A percentile compares a stretch with the other conserved stretches of the same genome.
Conservation (phyloP, 352 stramenopile species). For the Plasmopara halstedii region DNA sequence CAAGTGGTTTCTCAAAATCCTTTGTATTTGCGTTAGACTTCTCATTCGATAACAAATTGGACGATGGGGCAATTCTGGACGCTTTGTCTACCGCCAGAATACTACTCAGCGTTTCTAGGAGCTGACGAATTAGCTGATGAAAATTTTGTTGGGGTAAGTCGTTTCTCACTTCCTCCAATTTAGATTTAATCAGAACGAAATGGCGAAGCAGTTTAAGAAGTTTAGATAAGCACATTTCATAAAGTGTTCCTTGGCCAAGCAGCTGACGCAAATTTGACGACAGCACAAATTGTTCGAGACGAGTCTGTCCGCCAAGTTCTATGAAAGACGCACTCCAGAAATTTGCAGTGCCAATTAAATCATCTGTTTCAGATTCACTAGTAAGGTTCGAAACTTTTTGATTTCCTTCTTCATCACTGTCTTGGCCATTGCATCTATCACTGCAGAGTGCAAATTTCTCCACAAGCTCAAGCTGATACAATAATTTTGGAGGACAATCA, state of each 20-base stretch:
- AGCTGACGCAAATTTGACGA: slow-evolving; percentile 25
- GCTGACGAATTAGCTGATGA: slow-evolving; percentile 30
- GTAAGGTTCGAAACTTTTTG: neutral
- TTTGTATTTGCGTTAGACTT: slow-evolving; percentile 1
- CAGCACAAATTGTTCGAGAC: slow-evolving; percentile 53
- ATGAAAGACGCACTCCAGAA: slow-evolving; percentile 61
- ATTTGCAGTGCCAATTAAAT: slow-evolving; percentile 34
- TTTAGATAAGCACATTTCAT: slow-evolving; percentile 59
- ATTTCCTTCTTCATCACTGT: slow-evolving; percentile 9
- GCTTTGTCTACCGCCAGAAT: slow-evolving; percentile 23
- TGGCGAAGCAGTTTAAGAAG: slow-evolving; percentile 65
- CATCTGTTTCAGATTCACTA: slow-evolving; percentile 10
- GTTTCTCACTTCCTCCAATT: slow-evolving; percentile 25
- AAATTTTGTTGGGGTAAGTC: slow-evolving; percentile 12
- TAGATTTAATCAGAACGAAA: slow-evolving; percentile 50
- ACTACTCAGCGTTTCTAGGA: slow-evolving; percentile 33
- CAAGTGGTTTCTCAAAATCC: slow-evolving; percentile 10
- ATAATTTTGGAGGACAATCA: slow-evolving; percentile 43
- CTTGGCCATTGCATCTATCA: slow-evolving; percentile 15
- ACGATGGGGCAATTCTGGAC: slow-evolving; percentile 1
- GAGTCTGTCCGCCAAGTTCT: slow-evolving; percentile 44
- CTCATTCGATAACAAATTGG: neutral
- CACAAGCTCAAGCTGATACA: slow-evolving; percentile 63
- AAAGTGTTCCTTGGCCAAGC: slow-evolving; percentile 34
- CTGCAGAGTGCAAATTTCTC: slow-evolving; percentile 50